These are phyloP conservation scores for Agaricus bisporus DNA, from an alignment of 768 basidiomycete species.

Conservation along the genomic window DNA sequence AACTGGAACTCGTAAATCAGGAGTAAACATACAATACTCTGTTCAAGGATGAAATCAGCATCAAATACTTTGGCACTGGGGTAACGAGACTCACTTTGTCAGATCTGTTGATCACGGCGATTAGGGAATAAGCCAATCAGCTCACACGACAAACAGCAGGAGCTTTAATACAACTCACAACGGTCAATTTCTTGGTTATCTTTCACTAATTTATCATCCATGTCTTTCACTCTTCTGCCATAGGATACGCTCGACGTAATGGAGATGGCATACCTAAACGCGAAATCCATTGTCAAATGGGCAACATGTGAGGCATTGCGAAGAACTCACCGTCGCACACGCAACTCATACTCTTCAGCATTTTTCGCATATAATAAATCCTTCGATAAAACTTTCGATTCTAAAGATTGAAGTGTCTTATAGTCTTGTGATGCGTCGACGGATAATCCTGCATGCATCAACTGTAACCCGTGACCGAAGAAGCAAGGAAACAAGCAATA, in stretches of 20 bases:
- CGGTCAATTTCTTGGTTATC: conserved; percentile 18
- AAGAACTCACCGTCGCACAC: conserved; percentile 16
- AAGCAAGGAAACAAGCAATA: conserved; percentile 1
- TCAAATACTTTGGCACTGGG: not conserved
- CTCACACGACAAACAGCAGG: not conserved
- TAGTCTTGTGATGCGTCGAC: conserved; percentile 20
- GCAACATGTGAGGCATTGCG: not conserved
- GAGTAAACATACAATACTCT: conserved; percentile 1
- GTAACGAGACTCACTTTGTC: not conserved
- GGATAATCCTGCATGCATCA: conserved; percentile 21
- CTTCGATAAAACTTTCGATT: conserved; percentile 17
- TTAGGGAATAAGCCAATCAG: not conserved
- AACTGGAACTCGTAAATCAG: not conserved
- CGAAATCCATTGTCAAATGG: conserved; percentile 8
- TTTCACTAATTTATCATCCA: conserved; percentile 18
- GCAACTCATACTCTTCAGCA: conserved; percentile 10
- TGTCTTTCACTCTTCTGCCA: conserved; percentile 18
- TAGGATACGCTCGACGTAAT: conserved; percentile 19
- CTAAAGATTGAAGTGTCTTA: conserved; percentile 18
- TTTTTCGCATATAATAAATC: conserved; percentile 16
- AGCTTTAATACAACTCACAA: conserved; percentile 13
- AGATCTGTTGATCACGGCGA: not conserved
- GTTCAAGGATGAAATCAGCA: not conserved
- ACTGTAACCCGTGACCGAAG: conserved; percentile 11
- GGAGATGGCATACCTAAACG: conserved; percentile 18